Conservation (phyloP, 495 filamentous ascomycete species). For the Hyaloscypha variabilis region DNA sequence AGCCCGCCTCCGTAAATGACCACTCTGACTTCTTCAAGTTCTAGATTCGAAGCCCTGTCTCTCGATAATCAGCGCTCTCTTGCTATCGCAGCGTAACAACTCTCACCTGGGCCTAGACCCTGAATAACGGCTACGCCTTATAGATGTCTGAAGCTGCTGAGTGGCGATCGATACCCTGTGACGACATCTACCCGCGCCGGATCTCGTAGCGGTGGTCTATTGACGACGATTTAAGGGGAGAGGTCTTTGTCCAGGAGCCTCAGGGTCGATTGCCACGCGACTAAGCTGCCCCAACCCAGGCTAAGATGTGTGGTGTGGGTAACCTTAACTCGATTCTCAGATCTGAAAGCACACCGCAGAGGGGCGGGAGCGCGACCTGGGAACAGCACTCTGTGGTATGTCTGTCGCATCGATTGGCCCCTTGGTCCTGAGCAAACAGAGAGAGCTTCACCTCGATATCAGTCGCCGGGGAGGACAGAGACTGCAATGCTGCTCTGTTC, state of each 20-base stretch:
- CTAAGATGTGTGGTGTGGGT: neutral
- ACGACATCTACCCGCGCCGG: neutral
- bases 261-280: neutral
- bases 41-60: neutral
- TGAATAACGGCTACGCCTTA: neutral
- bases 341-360: neutral
- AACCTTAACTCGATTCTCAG: neutral
- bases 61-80: constrained; percentile 5
- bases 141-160: neutral
- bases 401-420: neutral
- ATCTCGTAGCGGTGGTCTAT: neutral
- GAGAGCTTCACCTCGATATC: neutral
- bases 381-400: neutral
- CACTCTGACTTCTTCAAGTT: neutral
- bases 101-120: neutral
- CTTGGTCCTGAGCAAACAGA: neutral
- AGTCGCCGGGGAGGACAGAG: neutral
- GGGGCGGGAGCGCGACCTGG: neutral
- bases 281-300: neutral
- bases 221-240: neutral
- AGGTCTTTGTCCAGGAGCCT: no score
- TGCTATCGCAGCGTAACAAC: neutral
- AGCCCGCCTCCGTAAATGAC: constrained; percentile 12
- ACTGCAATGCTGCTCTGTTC: neutral
- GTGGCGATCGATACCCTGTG: neutral